Evolutionary conservation across 2,329 filamentous ascomycete species (phyloP), one percentile per base, ranked within the genome.

Genomic region (Pyrenophora teres): DNA sequence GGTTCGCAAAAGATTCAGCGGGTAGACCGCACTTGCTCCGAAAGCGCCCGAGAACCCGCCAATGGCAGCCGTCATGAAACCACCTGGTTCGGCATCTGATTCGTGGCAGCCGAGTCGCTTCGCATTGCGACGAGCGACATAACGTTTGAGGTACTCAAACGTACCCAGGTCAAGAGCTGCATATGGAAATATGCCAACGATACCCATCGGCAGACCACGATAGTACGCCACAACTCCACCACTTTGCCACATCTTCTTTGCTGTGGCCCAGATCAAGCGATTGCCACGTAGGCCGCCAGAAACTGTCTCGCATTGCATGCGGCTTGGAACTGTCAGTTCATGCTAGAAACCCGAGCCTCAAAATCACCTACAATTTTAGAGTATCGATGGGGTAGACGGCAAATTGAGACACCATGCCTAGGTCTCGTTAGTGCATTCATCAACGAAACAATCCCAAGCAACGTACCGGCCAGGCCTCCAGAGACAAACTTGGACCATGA

Each of bases 161-260:
- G 91, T 96, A 59, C 90, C 91, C 67, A 99, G 87, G 70, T 99
- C 94, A 69, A 99, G 95, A 42, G 94, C 94, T 36, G 92, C 93
- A 73, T 97, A 99, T 0, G 94, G 94, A 67, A 99, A 99, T 86
- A 97, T 97, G 71, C 94, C 94, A 43, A 97, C 78, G 3, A 99
- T 81, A 13, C 94, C 94, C 84, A 97, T 94, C 0, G 92, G 92
- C 30, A 99, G 82, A 35, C 94, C 94, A 46, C 93, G 90, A 74
- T 97, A 99, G 57, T 92, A 93, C 6, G 89, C 82, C 27, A 83
- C 80, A 23, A 92, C 62, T 18, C 90, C 90, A 52, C 90, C 89
- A 52, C 86, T 83, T 35, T 81, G 82, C 80, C 87, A 91, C 88
- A 99, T 96, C 72, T 92, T 96, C 70, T 84, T 82, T 2, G 90